Base-by-base conservation (phyloP, 768 basidiomycete genomes). In the Tulasnella sp. region DNA sequence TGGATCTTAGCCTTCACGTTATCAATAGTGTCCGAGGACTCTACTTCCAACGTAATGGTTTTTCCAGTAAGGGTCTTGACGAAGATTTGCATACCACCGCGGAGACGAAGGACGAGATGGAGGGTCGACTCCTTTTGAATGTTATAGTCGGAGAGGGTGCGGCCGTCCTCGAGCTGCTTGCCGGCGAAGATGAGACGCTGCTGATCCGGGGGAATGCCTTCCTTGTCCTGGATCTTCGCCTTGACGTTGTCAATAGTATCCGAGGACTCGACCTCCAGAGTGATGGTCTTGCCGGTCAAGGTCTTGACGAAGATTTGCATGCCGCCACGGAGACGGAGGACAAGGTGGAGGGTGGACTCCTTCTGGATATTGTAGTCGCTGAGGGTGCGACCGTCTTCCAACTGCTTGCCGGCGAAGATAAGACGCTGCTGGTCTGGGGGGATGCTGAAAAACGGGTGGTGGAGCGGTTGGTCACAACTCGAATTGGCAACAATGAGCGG, bases 111-210 rank as follows among this genome's bases (percentile, higher is more conserved):
- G 62, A 87, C 93, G 52, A 86, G 82, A 76, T 84, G 84, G 58
- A 86, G 84, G 48, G 86, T 87, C n/a, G 83, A 85, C 83, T 86
- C 86, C 82, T 86, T 86, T 81, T 86, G 86, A 72, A 87, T 86
- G 83, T 87, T 87, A 85, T 87, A 88, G 82, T 88, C 88, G 52
- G 85, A 86, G 8, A 96, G 89, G 0, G 96, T 98, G 68, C 96
- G 93, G 4, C 96, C 96, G 79, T 98, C 96, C 85, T 97, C 96
- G 16, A 97, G 87, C 84, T 97, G 96, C 88, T 97, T 97, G 68
- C 96, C 96, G 62, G 96, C 96, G 82, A 97, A 97, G 82, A 88
- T 88, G 52, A 87, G 83, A 62, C 89, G 87, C 78, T 87, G 86
- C 82, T 89, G 87, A 58, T 85, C 85, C 18, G 87, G 87, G 71